phyloP scores from a whole-genome alignment of 495 filamentous ascomycete genomes.

The Geopyxis carbonaria region DNA sequence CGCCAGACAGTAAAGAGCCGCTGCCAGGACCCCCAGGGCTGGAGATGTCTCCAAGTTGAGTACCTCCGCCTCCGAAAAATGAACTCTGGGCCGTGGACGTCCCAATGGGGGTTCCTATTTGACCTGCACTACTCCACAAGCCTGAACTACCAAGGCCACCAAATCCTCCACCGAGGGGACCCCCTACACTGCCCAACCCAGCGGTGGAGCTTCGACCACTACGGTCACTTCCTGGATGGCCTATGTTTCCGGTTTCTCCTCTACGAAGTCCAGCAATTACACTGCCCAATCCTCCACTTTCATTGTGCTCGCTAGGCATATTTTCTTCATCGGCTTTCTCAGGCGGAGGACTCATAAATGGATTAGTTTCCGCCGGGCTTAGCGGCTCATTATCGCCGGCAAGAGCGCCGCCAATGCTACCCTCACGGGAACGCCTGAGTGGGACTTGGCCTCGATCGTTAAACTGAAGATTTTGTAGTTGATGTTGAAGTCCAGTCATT shows the following conservation, averaged over 20 bases:
- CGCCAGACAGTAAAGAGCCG: constrained; percentile 31
- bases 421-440: constrained; percentile 31
- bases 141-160: constrained; percentile 49
- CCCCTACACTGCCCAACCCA: constrained; percentile 32
- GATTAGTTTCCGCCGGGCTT: constrained; percentile 92
- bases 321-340: constrained; percentile 56
- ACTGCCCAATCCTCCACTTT: constrained; percentile 37
- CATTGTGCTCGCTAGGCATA: constrained; percentile 35
- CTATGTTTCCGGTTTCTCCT: constrained; percentile 24
- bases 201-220: constrained; percentile 29
- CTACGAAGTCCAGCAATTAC: constrained; percentile 26
- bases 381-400: constrained; percentile 44
- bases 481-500: constrained; percentile 21
- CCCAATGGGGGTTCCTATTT: constrained; percentile 56
- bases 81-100: constrained; percentile 37
- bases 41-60: constrained; percentile 53
- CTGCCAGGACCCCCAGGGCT: constrained; percentile 41
- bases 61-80: constrained; percentile 44
- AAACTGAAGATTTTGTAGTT: constrained; percentile 22
- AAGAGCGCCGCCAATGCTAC: constrained; percentile 36
- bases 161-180: constrained; percentile 33
- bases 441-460: constrained; percentile 33
- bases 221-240: constrained; percentile 27
- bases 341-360: constrained; percentile 88
- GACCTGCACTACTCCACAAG: constrained; percentile 35